Base-by-base conservation (phyloP, 768 basidiomycete genomes). In the Tulasnella sp. region DNA sequence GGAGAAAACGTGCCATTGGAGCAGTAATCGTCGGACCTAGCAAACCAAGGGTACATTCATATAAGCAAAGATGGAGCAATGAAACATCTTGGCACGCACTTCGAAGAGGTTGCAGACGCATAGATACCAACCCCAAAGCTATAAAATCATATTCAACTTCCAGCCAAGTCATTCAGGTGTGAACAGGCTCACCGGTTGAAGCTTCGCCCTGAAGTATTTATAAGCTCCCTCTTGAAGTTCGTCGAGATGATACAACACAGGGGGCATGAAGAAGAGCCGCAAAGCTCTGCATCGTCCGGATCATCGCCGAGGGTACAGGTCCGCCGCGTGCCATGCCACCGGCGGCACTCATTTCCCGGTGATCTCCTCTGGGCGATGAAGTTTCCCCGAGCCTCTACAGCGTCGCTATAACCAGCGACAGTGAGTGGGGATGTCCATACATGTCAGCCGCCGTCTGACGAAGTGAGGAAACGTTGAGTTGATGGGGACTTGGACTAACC, bases 261-360 rank as follows among this genome's bases (percentile, higher is more conserved):
- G 5, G 45, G 8, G n/a, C 45, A 48, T 10, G 5, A 7, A 10
- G 19, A 10, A n/a, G 45, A 48, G 8, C 10, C 7, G 45, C 45
- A 48, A 48, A 48, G 45, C 10, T 19, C 45, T 21, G 19, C 8
- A 27, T 48, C n/a, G n/a, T 48, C 26, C 19, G 45, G 45, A 27
- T 48, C 45, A 27, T 48, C 45, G 45, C 45, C 45, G 5, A 48
- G n/a, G n/a, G 45, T 7, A n/a, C 45, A 48, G n/a, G 10, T n/a
- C 45, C 45, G n/a, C n/a, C n/a, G 5, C 45, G 45, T 48, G n/a
- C 45, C 45, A 48, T 48, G 45, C 45, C 45, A 48, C 45, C 45
- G 45, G 5, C 45, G 45, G 45, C 45, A 48, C 19, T 48, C 45
- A 27, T 48, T 48, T 5, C 45, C 45, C 19, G 5, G 45, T 10